Evolutionary conservation across 345 rosid species (phyloP), one percentile per base, ranked within the genome.

Genomic region (Hibiscus mutabilis): DNA sequence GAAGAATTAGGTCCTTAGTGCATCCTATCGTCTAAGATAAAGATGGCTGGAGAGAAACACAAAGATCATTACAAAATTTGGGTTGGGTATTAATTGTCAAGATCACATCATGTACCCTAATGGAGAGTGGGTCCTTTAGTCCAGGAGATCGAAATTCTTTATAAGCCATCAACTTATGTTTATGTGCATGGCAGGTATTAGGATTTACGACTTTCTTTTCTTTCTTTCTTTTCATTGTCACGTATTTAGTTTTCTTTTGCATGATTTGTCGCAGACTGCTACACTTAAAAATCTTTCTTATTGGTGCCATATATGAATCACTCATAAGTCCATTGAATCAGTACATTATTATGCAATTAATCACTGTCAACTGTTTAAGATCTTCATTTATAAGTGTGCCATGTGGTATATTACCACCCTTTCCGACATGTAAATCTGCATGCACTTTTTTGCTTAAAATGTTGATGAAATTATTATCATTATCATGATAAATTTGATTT

Each of bases 21-120:
- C 29, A 69, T 51, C 58, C 31, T 52, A 61, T 70, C 44, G 56
- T 72, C 58, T 65, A 24, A 79, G 79, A 81, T 67, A 75, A 73
- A 70, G 80, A 67, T 75, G 55, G 78, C 75, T 68, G 47, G 80
- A 79, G 83, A 78, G 79, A 82, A 83, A 85, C 93, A 86, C 67
- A 68, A 63, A 83, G 87, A 85, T 75, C 76, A 57, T 63, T 79
- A 85, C 89, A 88, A 88, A 74, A 60, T 75, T 78, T 35, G 74
- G 79, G 81, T 67, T 79, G 80, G 82, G 76, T 27, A 49, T 68
- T 75, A 63, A 58, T 64, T 79, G 76, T 80, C 75, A 78, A 72
- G 61, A 76, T 77, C 82, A 77, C 75, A 74, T 79, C 87, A 85
- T 73, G 84, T 72, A 80, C 68, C 77, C 69, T 72, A 76, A 74